Percentiles rank a stretch among this genome's conserved stretches.
These are phyloP conservation scores for Lentinula lateritia DNA, from an alignment of 768 basidiomycete genomes.

Conservation along the genomic window DNA sequence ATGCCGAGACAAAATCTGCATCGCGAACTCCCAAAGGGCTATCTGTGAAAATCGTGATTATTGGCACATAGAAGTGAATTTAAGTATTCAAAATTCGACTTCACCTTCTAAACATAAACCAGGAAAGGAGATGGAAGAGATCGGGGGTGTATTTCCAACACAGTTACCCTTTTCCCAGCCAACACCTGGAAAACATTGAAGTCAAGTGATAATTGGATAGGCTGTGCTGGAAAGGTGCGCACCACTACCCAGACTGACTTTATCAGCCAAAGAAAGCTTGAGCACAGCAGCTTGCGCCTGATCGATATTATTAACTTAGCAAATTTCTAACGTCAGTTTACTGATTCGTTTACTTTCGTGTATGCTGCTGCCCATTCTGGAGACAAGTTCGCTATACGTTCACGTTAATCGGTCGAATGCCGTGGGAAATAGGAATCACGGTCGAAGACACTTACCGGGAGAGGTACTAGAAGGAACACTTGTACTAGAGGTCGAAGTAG, in stretches of 20 bases:
- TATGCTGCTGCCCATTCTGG: slow-evolving; percentile 52
- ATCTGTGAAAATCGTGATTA: slow-evolving; percentile 19
- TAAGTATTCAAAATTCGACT: neutral
- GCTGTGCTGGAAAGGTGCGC: neutral
- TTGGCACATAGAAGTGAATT: neutral
- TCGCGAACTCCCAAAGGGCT: slow-evolving; percentile 45
- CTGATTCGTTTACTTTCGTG: slow-evolving; percentile 31
- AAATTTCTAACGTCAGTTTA: neutral
- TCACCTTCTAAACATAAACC: slow-evolving; percentile 44
- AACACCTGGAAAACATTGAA: slow-evolving; percentile 21
- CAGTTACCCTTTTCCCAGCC: slow-evolving; percentile 43
- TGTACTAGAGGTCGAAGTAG: slow-evolving; percentile 12
- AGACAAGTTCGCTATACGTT: slow-evolving; percentile 30
- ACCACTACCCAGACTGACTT: slow-evolving; percentile 54
- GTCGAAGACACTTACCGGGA: slow-evolving; percentile 9
- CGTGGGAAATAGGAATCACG: neutral
- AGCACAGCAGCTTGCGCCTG: slow-evolving; percentile 45
- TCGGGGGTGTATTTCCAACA: slow-evolving; percentile 45
- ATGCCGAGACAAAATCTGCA: slow-evolving; percentile 42
- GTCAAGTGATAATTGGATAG: slow-evolving; percentile 1
- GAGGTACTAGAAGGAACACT: slow-evolving; percentile 17
- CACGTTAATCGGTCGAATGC: neutral
- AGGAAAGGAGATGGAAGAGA: slow-evolving; percentile 41
- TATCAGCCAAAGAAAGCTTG: slow-evolving; percentile 49
- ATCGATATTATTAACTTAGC: neutral